Evolutionary conservation across 2,329 filamentous ascomycete genomes (phyloP).

Genomic region (Claviceps lovelessii): DNA sequence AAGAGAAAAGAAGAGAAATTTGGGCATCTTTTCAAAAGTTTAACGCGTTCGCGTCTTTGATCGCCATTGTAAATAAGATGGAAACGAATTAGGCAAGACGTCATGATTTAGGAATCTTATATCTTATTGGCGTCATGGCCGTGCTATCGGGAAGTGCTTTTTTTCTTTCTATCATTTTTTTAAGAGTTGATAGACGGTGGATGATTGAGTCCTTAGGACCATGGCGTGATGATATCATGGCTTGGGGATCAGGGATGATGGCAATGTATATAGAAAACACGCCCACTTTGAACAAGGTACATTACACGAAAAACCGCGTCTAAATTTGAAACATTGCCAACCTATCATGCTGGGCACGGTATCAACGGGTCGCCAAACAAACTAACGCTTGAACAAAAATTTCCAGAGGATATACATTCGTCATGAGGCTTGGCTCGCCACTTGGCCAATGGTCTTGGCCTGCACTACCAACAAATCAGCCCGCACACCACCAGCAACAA

Average conservation of each 20-base stretch:
- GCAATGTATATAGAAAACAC: background rate
- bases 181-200: too few relatives aligned
- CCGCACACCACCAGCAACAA: conserved; percentile 11
- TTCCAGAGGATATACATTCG: background rate
- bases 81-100: background rate
- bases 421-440: background rate
- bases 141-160: background rate
- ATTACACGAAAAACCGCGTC: too few relatives aligned
- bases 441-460: conserved; percentile 13
- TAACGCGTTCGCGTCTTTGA: background rate
- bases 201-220: too few relatives aligned
- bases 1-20: too few relatives aligned
- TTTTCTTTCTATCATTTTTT: too few relatives aligned
- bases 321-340: too few relatives aligned
- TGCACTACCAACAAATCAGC: conserved; percentile 16
- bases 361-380: too few relatives aligned
- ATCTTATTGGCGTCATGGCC: background rate
- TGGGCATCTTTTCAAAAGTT: background rate
- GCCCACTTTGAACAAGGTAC: too few relatives aligned
- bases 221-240: background rate
- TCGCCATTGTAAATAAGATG: background rate
- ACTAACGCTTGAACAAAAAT: background rate
- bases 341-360: too few relatives aligned
- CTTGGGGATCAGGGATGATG: background rate
- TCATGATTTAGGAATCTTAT: background rate